Conservation (phyloP, 352 stramenopile species). For the Pythium insidiosum region DNA sequence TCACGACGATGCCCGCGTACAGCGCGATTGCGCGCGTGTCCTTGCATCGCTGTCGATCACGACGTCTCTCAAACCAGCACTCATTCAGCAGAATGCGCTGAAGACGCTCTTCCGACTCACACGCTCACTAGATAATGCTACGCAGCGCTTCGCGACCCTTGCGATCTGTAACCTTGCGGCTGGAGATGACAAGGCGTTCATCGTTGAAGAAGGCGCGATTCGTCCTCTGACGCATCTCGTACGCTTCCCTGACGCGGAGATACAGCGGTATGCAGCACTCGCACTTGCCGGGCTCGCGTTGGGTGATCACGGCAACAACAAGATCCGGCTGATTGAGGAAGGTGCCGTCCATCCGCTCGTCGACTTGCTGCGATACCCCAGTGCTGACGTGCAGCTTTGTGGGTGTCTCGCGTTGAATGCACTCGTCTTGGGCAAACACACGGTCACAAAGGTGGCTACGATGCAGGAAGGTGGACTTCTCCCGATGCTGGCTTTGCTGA, state of each 20-base stretch:
- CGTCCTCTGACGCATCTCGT: conserved; percentile 92
- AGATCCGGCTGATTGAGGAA: conserved; percentile 89
- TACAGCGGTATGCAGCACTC: conserved; percentile 92
- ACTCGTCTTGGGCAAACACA: conserved; percentile 81
- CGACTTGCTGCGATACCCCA: conserved; percentile 92
- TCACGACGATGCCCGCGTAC: conserved; percentile 89
- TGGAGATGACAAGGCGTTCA: conserved; percentile 77
- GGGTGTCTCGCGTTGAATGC: conserved; percentile 90
- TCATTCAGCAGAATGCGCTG: conserved; percentile 78
- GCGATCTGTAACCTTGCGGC: conserved; percentile 91
- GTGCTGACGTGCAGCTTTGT: conserved; percentile 89
- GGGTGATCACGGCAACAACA: conserved; percentile 90
- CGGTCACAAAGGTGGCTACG: conserved; percentile 81
- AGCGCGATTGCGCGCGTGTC: conserved; percentile 89
- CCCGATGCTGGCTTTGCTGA: conserved; percentile 84
- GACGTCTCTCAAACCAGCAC: conserved; percentile 70
- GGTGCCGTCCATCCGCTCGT: conserved; percentile 89
- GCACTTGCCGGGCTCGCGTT: conserved; percentile 89
- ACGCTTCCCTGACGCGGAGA: conserved; percentile 93
- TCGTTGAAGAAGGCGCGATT: conserved; percentile 90
- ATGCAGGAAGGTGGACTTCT: conserved; percentile 88
- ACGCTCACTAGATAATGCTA: conserved; percentile 88
- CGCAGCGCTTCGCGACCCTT: conserved; percentile 92
- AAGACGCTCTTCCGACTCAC: conserved; percentile 91
- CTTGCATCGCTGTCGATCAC: conserved; percentile 89